Conservation (phyloP, 2,329 filamentous ascomycete genomes). For the Pseudogymnoascus sp. region DNA sequence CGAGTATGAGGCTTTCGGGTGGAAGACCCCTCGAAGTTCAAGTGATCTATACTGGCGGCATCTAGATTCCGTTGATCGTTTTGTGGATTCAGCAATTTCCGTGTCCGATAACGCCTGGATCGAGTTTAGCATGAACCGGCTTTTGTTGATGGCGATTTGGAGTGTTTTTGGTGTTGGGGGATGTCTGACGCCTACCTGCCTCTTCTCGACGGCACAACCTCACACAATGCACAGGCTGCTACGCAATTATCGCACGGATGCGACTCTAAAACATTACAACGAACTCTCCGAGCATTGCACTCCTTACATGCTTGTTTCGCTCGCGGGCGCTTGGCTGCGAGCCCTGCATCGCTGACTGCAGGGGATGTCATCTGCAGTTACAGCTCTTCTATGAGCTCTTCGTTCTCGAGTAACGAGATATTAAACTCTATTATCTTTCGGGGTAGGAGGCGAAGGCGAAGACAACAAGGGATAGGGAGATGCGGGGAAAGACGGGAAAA, state of each 20-base stretch:
- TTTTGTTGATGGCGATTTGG: neutral
- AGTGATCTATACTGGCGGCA: neutral
- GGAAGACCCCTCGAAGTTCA: neutral
- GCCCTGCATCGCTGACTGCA: too few relatives aligned
- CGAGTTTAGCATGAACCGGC: neutral
- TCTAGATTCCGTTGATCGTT: neutral
- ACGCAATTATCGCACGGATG: constrained; percentile 38
- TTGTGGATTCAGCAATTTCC: neutral
- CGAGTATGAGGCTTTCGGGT: neutral
- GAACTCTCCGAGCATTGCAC: constrained; percentile 38
- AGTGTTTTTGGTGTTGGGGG: neutral
- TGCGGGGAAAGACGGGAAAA: too few relatives aligned
- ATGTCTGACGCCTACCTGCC: constrained; percentile 32
- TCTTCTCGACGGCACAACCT: constrained; percentile 35
- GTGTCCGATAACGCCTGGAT: neutral
- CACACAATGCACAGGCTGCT: constrained; percentile 31
- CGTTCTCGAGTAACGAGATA: too few relatives aligned
- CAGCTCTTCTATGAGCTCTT: too few relatives aligned
- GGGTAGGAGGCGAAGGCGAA: too few relatives aligned
- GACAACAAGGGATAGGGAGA: too few relatives aligned
- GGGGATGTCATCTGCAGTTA: too few relatives aligned
- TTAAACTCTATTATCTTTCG: too few relatives aligned
- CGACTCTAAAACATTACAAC: constrained; percentile 38
- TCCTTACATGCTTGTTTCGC: constrained; percentile 37
- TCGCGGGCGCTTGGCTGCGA: constrained; percentile 16